Evolutionary conservation across 2,329 filamentous ascomycete species (phyloP).

Genomic region (Xylariomycetidae sp.): DNA sequence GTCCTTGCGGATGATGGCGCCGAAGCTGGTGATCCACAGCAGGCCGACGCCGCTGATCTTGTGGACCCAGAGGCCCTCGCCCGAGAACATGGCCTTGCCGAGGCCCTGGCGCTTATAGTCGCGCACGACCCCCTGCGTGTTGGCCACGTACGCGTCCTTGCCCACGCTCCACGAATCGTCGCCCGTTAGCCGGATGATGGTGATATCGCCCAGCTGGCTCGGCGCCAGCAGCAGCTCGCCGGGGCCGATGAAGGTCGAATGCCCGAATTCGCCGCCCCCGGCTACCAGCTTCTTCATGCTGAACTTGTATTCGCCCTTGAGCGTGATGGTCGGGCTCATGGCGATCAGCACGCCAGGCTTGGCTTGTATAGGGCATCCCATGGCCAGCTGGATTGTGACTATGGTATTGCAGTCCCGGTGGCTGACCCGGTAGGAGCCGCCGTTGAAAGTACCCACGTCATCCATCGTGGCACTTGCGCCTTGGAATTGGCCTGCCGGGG

Average conservation of each 20-base stretch:
- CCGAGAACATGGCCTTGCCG: conserved; percentile 87
- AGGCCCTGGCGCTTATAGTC: conserved; percentile 84
- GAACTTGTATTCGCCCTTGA: conserved; percentile 81
- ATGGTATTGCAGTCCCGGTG: conserved; percentile 90
- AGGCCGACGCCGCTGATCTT: conserved; percentile 77
- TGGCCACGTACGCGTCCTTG: conserved; percentile 79
- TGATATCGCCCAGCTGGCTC: conserved; percentile 76
- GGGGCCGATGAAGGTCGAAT: conserved; percentile 80
- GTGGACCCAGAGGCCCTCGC: conserved; percentile 88
- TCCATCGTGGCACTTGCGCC: conserved; percentile 64
- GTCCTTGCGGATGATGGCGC: conserved; percentile 92
- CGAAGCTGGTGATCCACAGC: conserved; percentile 88
- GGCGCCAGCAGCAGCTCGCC: conserved; percentile 87
- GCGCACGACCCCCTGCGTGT: conserved; percentile 81
- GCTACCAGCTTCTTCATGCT: conserved; percentile 86
- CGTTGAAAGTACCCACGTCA: conserved; percentile 95
- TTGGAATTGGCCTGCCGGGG: conserved; percentile 51
- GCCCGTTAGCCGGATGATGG: conserved; percentile 69
- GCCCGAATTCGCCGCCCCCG: conserved; percentile 72
- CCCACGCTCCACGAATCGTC: conserved; percentile 78
- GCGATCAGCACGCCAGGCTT: conserved; percentile 91
- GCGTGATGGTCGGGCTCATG: conserved; percentile 84
- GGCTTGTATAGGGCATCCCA: conserved; percentile 76
- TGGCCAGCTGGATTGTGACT: conserved; percentile 81
- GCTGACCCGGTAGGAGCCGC: conserved; percentile 87